A percentile compares a stretch with the other conserved stretches of the same genome.
These are phyloP conservation scores for Purpureocillium takamizusanense DNA, from an alignment of 2,329 filamentous ascomycete species.

Conservation along the genomic window DNA sequence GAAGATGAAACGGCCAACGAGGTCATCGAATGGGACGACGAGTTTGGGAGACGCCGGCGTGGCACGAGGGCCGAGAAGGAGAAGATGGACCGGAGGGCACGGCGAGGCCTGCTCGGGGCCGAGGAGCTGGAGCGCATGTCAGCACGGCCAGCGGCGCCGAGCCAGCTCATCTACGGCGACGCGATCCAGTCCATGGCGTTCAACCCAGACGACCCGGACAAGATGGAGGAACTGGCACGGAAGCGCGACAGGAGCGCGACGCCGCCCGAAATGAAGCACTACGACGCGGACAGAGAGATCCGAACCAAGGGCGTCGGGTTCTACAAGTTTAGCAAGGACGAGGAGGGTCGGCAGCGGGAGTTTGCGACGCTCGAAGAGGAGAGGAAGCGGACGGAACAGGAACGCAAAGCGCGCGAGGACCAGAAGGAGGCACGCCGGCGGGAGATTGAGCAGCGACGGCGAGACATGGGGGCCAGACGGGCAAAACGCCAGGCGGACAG, in stretches of 20 bases:
- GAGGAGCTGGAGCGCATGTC: constrained; percentile 61
- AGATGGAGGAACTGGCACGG: constrained; percentile 71
- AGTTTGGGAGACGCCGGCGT: constrained; percentile 75
- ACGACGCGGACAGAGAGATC: constrained; percentile 77
- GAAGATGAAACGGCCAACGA: constrained; percentile 38
- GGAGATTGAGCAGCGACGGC: constrained; percentile 56
- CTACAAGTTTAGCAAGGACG: constrained; percentile 78
- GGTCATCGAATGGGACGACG: constrained; percentile 80
- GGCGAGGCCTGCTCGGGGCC: constrained; percentile 41
- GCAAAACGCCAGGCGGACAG: constrained; percentile 61
- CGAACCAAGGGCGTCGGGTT: constrained; percentile 85
- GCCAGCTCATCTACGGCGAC: constrained; percentile 73
- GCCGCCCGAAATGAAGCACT: constrained; percentile 73
- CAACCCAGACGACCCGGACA: constrained; percentile 58
- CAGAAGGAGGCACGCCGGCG: constrained; percentile 48
- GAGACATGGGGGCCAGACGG: constrained; percentile 50
- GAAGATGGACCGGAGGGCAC: constrained; percentile 46
- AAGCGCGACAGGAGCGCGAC: constrained; percentile 74
- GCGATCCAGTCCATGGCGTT: constrained; percentile 79
- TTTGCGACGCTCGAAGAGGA: constrained; percentile 67
- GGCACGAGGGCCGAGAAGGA: constrained; percentile 63
- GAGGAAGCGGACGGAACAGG: constrained; percentile 58
- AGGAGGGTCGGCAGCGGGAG: constrained; percentile 54
- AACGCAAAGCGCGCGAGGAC: constrained; percentile 45
- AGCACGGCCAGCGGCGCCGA: constrained; percentile 57